phyloP scores from a whole-genome alignment of 768 basidiomycete species.

The Rhizopogon vinicolor region DNA sequence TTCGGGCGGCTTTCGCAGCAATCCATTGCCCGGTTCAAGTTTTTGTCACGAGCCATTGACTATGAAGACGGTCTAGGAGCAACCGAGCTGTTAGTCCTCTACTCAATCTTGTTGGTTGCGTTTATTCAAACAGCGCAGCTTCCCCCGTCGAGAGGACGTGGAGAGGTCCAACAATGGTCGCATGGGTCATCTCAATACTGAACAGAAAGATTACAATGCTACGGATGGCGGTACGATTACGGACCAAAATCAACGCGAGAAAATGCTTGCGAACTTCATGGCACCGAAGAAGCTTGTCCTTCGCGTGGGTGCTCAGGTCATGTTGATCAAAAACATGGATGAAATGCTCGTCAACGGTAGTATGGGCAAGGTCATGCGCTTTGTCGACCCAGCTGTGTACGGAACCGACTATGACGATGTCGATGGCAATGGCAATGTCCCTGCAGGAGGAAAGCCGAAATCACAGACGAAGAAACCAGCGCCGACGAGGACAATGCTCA shows the following conservation, averaged over 20 bases:
- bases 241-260: slow-evolving; percentile 58
- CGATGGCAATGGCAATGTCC: slow-evolving; percentile 28
- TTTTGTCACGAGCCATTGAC: slow-evolving; percentile 61
- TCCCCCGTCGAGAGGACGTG: slow-evolving; percentile 90
- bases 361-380: slow-evolving; percentile 80
- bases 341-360: slow-evolving; percentile 92
- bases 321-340: slow-evolving; percentile 94
- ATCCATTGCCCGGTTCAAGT: slow-evolving; percentile 69
- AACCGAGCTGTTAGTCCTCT: slow-evolving; percentile 74
- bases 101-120: not conserved
- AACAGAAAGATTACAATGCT: slow-evolving; percentile 50
- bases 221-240: slow-evolving; percentile 57
- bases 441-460: slow-evolving; percentile 20
- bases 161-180: slow-evolving; percentile 76
- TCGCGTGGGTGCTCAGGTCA: slow-evolving; percentile 82
- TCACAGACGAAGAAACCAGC: slow-evolving; percentile 19
- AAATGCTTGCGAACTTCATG: slow-evolving; percentile 88
- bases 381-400: slow-evolving; percentile 50
- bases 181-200: slow-evolving; percentile 54
- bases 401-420: slow-evolving; percentile 37
- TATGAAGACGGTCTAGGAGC: slow-evolving; percentile 82
- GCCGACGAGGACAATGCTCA: slow-evolving; percentile 30
- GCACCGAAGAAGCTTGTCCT: slow-evolving; percentile 67
- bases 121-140: slow-evolving; percentile 42
- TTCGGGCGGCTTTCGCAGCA: slow-evolving; percentile 65